Conservation (phyloP, 331 rosid species). For the Spiraea crenata region DNA sequence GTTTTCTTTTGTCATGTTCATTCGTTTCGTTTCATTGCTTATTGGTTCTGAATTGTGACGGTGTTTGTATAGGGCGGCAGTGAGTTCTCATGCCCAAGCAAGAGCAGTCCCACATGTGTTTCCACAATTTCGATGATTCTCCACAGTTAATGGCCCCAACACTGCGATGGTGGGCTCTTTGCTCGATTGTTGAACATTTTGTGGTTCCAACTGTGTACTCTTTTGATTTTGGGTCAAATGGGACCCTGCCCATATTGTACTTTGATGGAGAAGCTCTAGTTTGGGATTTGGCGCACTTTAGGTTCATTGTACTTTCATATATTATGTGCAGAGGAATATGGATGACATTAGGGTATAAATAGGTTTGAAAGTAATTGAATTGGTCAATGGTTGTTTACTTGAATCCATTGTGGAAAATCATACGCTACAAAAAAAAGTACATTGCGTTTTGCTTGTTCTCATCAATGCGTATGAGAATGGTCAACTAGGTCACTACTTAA, state of each 20-base stretch:
- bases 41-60: too few species aligned
- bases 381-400: not conserved
- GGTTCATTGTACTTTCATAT: not conserved
- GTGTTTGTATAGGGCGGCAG: conserved; percentile 9
- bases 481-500: not conserved
- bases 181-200: not conserved
- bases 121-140: conserved; percentile 2
- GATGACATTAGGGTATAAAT: not conserved
- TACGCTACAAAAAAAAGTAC: not conserved
- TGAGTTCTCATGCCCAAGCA: conserved; percentile 16
- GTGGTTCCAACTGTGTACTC: not conserved
- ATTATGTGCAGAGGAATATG: not conserved
- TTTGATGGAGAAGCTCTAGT: not conserved
- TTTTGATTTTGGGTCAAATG: not conserved
- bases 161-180: conserved; percentile 26
- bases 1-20: too few species aligned
- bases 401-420: not conserved
- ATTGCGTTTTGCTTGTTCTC: not conserved
- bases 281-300: not conserved
- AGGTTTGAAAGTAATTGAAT: not conserved
- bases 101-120: not conserved
- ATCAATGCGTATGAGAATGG: not conserved
- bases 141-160: conserved; percentile 27
- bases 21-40: too few species aligned
- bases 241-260: not conserved